Evolutionary conservation across 768 basidiomycete genomes (phyloP).

Genomic region (Macrolepiota dolichaula): DNA sequence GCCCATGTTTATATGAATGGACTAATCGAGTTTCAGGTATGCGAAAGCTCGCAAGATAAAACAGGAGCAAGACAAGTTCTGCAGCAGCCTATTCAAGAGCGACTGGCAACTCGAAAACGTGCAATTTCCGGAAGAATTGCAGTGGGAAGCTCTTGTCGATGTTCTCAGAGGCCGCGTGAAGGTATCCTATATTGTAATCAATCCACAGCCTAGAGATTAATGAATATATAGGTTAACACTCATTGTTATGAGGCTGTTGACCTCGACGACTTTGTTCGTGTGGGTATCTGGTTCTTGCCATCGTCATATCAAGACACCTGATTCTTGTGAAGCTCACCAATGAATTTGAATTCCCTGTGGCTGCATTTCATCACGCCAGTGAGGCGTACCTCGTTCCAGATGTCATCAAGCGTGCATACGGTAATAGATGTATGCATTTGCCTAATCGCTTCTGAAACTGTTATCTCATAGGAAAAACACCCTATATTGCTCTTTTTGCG

Average conservation of each 20-base stretch:
- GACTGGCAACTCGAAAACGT: conserved; percentile 47
- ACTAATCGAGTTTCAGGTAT: no score
- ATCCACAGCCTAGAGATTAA: not conserved
- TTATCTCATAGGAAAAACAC: conserved; percentile 49
- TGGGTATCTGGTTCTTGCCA: conserved; percentile 28
- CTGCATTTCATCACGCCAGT: conserved; percentile 76
- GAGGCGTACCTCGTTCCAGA: conserved; percentile 84
- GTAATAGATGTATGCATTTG: conserved; percentile 26
- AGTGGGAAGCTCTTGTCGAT: conserved; percentile 79
- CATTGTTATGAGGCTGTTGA: conserved; percentile 66
- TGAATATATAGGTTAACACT: conserved; percentile 39
- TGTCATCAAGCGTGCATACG: conserved; percentile 66
- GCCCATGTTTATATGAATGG: not conserved
- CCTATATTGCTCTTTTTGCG: conserved; percentile 80
- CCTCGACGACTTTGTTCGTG: conserved; percentile 66
- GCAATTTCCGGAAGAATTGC: conserved; percentile 63
- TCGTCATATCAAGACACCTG: not conserved
- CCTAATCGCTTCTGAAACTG: not conserved
- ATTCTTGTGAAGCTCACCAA: conserved; percentile 58
- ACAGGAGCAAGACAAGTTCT: conserved; percentile 66
- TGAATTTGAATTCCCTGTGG: conserved; percentile 79
- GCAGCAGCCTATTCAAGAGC: conserved; percentile 36
- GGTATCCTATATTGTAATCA: conserved; percentile 27
- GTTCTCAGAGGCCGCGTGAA: conserved; percentile 77
- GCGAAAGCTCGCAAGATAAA: conserved; percentile 66